A percentile compares a stretch with the other conserved stretches of the same genome.
phyloP scores from a whole-genome alignment of 306 rosid species.

The Senna tora region DNA sequence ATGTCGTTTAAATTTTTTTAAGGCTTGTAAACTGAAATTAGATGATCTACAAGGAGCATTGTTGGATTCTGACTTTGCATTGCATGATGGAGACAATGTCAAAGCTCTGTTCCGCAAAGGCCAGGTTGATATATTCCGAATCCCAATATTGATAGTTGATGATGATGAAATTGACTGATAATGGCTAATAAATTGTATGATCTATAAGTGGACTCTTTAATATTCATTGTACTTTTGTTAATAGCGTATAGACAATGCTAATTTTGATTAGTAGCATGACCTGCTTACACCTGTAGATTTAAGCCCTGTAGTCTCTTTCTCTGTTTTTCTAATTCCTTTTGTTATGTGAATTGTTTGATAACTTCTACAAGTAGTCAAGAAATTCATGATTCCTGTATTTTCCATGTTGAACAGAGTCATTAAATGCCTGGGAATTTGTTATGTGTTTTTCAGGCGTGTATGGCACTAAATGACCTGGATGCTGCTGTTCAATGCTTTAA shows the following conservation, averaged over 20 bases:
- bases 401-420: constrained; percentile 23
- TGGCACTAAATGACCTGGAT: constrained; percentile 57
- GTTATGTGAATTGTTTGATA: constrained; percentile 22
- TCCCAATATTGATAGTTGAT: constrained; percentile 18
- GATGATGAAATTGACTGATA: constrained; percentile 13
- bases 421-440: constrained; percentile 17
- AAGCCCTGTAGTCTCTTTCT: constrained; percentile 12
- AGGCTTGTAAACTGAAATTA: constrained; percentile 59
- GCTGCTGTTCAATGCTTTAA: constrained; percentile 57
- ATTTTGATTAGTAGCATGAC: background rate
- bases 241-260: background rate
- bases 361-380: background rate
- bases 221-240: constrained; percentile 11
- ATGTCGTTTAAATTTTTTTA: constrained; percentile 33
- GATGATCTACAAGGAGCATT: constrained; percentile 59
- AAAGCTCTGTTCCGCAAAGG: constrained; percentile 65
- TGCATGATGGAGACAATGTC: constrained; percentile 59
- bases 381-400: constrained; percentile 17
- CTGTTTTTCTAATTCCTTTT: background rate
- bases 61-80: constrained; percentile 55
- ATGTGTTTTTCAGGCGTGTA: constrained; percentile 48
- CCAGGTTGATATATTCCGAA: constrained; percentile 47
- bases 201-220: background rate
- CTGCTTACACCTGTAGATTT: constrained; percentile 10
- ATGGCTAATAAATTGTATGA: constrained; percentile 30